Evolutionary conservation across 139 green algal species (phyloP).

Genomic region (Diplosphaera chodatii): DNA sequence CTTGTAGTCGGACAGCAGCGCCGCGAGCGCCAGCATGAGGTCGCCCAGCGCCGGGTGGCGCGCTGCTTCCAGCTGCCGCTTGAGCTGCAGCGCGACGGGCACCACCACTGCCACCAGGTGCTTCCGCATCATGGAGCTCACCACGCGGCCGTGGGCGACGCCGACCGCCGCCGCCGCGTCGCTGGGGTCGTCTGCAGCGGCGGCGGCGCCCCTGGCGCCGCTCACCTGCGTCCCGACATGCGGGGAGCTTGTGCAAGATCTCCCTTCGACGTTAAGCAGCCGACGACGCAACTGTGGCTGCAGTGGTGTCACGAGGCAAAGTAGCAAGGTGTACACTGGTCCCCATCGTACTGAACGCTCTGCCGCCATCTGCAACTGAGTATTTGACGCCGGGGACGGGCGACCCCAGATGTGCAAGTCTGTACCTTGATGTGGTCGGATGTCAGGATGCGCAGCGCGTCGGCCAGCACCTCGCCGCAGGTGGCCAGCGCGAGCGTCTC

Average conservation of each 20-base stretch:
- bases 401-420: too few species aligned
- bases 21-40: conserved; percentile 56
- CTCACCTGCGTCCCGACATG: too few species aligned
- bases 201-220: conserved; percentile 2
- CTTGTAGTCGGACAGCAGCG: conserved; percentile 78
- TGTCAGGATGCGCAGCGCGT: conserved; percentile 67
- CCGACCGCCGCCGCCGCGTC: conserved; percentile 17
- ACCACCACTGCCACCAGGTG: conserved; percentile 79
- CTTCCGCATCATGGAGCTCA: conserved; percentile 78
- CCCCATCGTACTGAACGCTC: too few species aligned
- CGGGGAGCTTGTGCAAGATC: too few species aligned
- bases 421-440: conserved; percentile 66
- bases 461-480: conserved; percentile 62
- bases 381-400: too few species aligned
- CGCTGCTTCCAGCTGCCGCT: conserved; percentile 44
- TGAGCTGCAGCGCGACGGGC: conserved; percentile 76
- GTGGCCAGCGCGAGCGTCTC: conserved; percentile 55
- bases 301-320: too few species aligned
- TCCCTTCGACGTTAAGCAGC: too few species aligned
- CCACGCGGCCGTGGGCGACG: conserved; percentile 50
- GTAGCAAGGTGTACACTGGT: too few species aligned
- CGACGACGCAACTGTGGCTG: too few species aligned
- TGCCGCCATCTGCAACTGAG: too few species aligned
- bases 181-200: conserved; percentile 26
- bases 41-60: conserved; percentile 60